phyloP scores from a whole-genome alignment of 2,329 filamentous ascomycete genomes.

The Phialemoniopsis sp. region DNA sequence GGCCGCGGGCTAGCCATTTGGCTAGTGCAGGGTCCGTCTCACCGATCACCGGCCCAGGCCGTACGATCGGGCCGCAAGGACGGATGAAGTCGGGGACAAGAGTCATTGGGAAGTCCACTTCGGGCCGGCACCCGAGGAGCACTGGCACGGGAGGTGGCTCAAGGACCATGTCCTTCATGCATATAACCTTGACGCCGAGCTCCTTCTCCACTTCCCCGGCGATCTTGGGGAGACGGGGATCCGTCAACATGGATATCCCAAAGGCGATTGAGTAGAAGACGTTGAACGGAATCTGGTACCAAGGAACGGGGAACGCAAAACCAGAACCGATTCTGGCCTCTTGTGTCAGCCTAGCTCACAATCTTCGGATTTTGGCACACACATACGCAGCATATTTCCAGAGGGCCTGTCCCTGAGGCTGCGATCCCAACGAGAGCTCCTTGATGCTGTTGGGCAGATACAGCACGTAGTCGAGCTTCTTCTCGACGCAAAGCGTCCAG shows the following conservation, averaged over 20 bases:
- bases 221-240: conserved; percentile 3
- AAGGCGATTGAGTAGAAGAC: conserved; percentile 17
- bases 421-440: conserved; percentile 29
- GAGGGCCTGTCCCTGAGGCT: conserved; percentile 29
- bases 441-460: conserved; percentile 23
- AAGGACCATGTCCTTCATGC: conserved; percentile 6
- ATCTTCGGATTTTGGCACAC: too few species aligned
- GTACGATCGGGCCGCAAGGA: conserved; percentile 41
- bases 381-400: conserved; percentile 37
- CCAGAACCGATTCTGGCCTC: conserved; percentile 29
- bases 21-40: conserved; percentile 33
- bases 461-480: conserved; percentile 17
- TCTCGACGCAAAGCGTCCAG: conserved; percentile 29
- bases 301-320: conserved; percentile 39
- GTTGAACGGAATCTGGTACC: conserved; percentile 33
- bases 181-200: conserved; percentile 11
- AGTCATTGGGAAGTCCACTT: conserved; percentile 26
- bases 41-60: conserved; percentile 24
- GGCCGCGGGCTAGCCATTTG: conserved; percentile 32
- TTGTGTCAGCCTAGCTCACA: neutral
- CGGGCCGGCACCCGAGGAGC: conserved; percentile 13
- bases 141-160: conserved; percentile 8
- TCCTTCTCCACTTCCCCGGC: neutral
- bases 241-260: conserved; percentile 7
- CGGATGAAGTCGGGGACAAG: conserved; percentile 31